Evolutionary conservation across 345 rosid genomes (phyloP).

Genomic region (Pistacia vera): DNA sequence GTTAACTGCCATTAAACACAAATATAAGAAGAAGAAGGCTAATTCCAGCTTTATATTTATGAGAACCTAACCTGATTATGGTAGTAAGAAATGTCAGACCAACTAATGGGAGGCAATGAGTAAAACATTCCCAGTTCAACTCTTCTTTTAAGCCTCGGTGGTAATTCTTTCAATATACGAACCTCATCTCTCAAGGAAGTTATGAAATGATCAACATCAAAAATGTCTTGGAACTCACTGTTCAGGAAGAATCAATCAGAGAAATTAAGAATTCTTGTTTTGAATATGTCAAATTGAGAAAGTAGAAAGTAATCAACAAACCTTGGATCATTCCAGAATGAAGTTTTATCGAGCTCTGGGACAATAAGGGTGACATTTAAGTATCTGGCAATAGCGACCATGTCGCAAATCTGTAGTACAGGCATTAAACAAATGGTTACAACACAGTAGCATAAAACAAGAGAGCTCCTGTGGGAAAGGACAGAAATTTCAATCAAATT

Average conservation of each 20-base stretch:
- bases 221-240: constrained; percentile 96
- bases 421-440: neutral
- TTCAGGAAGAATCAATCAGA: constrained; percentile 22
- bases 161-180: constrained; percentile 78
- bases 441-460: neutral
- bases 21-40: constrained; percentile 4
- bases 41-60: neutral
- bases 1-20: constrained; percentile 17
- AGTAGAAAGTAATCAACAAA: constrained; percentile 15
- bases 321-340: constrained; percentile 99
- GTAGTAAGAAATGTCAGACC: constrained; percentile 93
- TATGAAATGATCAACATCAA: constrained; percentile 90
- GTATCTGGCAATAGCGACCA: constrained; percentile 88
- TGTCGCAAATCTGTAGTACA: constrained; percentile 84
- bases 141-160: constrained; percentile 77
- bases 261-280: constrained; percentile 6
- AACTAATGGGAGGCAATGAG: constrained; percentile 84
- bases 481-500: neutral
- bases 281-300: neutral
- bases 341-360: constrained; percentile 92
- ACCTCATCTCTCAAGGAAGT: constrained; percentile 89
- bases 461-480: neutral
- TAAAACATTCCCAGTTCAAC: constrained; percentile 67
- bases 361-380: constrained; percentile 91
- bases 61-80: constrained; percentile 56